phyloP scores from a whole-genome alignment of 441 rosid genomes.

The Dalechampia spathulata region DNA sequence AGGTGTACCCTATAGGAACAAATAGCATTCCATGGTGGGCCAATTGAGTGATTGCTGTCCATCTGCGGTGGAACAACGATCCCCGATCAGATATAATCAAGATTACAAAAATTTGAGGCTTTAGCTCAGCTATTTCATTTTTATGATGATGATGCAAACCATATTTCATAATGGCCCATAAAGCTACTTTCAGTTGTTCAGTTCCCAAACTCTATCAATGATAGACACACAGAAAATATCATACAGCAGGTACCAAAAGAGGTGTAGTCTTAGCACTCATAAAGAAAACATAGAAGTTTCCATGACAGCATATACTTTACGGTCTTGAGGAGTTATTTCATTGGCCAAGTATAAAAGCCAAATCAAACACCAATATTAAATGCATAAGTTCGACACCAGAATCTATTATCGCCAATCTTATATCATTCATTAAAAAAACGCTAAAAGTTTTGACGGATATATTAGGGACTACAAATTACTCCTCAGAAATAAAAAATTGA shows the following conservation, averaged over 20 bases:
- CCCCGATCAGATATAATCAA: neutral
- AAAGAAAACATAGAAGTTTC: no score
- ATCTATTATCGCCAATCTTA: neutral
- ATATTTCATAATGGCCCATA: no score
- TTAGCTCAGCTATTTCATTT: no score
- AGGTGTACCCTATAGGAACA: slow-evolving; percentile 94
- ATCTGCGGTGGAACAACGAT: slow-evolving; percentile 32
- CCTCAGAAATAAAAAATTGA: no score
- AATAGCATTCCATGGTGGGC: slow-evolving; percentile 97
- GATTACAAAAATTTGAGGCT: no score
- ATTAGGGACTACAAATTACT: no score
- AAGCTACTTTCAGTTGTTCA: neutral
- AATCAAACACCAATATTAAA: neutral
- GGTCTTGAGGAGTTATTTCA: neutral
- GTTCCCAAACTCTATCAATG: neutral
- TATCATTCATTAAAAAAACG: no score
- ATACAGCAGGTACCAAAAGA: no score
- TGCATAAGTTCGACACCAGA: neutral
- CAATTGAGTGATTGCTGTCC: slow-evolving; percentile 94
- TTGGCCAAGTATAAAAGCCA: neutral
- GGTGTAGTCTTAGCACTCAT: no score
- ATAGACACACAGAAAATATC: no score
- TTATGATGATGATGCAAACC: no score
- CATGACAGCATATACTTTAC: neutral
- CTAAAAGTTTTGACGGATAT: no score